Base-by-base conservation (phyloP, 306 rosid species). In the Parietaria judaica region DNA sequence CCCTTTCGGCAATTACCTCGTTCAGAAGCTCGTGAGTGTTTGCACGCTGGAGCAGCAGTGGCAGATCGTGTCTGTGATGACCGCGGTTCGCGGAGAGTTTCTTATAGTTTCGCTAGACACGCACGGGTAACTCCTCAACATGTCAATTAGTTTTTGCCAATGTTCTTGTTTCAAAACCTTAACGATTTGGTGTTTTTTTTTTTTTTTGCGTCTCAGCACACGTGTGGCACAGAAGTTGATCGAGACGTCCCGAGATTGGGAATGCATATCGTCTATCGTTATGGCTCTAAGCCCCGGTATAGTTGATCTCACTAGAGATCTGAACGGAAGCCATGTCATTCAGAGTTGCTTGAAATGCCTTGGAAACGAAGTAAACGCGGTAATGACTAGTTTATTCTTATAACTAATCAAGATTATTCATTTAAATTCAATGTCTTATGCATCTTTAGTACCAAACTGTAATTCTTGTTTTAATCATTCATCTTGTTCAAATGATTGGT, bases 1-100 rank as follows among this genome's bases (percentile, higher is more conserved):
- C 59, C 86, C 91, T 14, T 89, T 83, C 51, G 96, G 91, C 8
- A 89, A 89, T 76, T 89, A 86, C 71, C 88, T 89, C 38, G 84
- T 89, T 66, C 96, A 89, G 75, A 89, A 86, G 76, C 64, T 89
- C 61, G 68, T 89, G 67, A 88, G 76, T 11, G 74, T 70, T 15
- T 83, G 88, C 61, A 63, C 36, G 13, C 83, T 83, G 63, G 72
- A 83, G 5, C 91, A 83, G 65, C 81, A 74, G 14, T 55, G 76
- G 71, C 78, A 79, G 37, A 74, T 86, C 74, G 79, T 81, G 62
- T 52, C 66, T 55, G 65, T 64, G 77, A 51, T 78, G 61, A 80
- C 80, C 44, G 71, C 70, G 59, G 78, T 70, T 47, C 82, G 79
- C 17, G 86, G 77, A 53, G 75, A 81, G 62, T 91, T 89, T 45